phyloP scores from a whole-genome alignment of 148 eudicot genomes.

The Nepenthes gracilis region DNA sequence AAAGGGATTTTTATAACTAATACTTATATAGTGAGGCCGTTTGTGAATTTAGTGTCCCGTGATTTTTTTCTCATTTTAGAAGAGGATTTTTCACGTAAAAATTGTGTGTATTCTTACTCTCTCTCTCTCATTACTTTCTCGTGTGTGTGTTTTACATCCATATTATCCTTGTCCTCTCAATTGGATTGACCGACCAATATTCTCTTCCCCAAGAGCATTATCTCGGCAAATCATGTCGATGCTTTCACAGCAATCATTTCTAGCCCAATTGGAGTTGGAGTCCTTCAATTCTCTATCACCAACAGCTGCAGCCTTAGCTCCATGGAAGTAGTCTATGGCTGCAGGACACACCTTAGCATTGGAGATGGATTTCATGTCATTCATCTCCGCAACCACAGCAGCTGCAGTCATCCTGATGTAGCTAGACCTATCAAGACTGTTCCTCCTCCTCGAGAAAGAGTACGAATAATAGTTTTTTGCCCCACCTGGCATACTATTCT shows the following conservation, averaged over 20 bases:
- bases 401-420: constrained; percentile 75
- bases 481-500: constrained; percentile 8
- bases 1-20: too few species aligned
- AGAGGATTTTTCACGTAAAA: too few species aligned
- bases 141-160: too few species aligned
- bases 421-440: constrained; percentile 44
- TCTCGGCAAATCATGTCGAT: constrained; percentile 63
- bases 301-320: constrained; percentile 10
- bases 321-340: constrained; percentile 24
- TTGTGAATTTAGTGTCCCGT: too few species aligned
- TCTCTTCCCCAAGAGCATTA: constrained; percentile 36
- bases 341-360: constrained; percentile 41
- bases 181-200: not conserved
- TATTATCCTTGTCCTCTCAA: too few species aligned
- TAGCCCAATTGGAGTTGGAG: constrained; percentile 33
- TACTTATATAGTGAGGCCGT: too few species aligned
- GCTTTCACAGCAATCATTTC: constrained; percentile 4
- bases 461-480: constrained; percentile 72
- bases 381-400: constrained; percentile 71
- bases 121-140: too few species aligned
- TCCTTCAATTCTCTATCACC: constrained; percentile 37
- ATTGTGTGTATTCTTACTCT: too few species aligned
- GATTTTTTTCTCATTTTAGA: too few species aligned
- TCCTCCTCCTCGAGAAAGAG: constrained; percentile 68
- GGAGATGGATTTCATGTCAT: constrained; percentile 38